Evolutionary conservation across 768 basidiomycete genomes (phyloP), one percentile per base, ranked within the genome.

Genomic region (Dendrothele bispora): DNA sequence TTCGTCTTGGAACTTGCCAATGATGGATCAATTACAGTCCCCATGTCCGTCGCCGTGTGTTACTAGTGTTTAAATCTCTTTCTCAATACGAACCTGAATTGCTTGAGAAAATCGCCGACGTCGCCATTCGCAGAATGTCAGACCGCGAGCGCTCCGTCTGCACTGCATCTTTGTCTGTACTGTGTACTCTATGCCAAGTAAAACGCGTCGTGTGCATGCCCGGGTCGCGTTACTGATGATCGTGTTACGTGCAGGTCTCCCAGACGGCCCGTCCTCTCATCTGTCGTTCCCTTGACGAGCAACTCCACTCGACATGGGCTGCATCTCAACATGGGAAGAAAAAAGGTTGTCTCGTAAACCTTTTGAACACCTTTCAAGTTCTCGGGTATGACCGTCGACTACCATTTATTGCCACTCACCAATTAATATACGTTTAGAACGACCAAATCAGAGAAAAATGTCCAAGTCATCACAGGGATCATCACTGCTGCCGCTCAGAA

Each of bases 41-140:
- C 7, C 70, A 74, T 54, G 72, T 91, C 39, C 82, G 81, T 30
- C 74, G 82, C 50, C 78, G 86, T 37, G 75, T 84, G 10, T 61
- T 90, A 32, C 64, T 82, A 27, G 83, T 82, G 2, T 78, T 81
- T 53, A 71, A 77, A 35, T 66, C 73, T 11, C 66, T 91, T 20
- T 77, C 81, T 10, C 60, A 49, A 38, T 60, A 65, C 35, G 77
- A 82, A 26, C 52, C 69, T 4, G 73, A 75, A 20, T 59, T 83
- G 17, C 55, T 87, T 38, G 64, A 65, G 32, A 65, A 66, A 34
- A 68, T 80, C 7, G 62, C 70, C 20, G 53, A 57, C 18, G 70
- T 65, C 42, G 51, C 78, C 11, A 27, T 69, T 26, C 71, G 62
- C 48, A 66, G 77, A 36, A 50, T 82, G 26, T 54, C 65, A 24